Conservation (phyloP, 495 filamentous ascomycete species). For the Annulohypoxylon bovei region DNA sequence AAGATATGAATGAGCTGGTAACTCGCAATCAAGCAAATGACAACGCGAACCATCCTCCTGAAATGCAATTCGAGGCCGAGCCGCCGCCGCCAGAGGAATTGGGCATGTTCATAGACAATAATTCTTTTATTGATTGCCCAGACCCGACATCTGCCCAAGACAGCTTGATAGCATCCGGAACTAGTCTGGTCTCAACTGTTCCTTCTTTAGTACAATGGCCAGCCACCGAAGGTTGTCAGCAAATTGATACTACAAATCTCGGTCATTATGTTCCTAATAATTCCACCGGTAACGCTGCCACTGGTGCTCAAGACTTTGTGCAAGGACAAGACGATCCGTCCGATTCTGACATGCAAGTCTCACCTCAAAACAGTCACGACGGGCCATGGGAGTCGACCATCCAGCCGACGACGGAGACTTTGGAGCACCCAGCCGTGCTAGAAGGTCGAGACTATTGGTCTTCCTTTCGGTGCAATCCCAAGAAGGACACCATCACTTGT, state of each 20-base stretch:
- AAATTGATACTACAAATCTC: neutral
- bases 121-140: neutral
- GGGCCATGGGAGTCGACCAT: neutral
- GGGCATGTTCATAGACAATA: neutral
- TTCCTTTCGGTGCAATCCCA: constrained; percentile 18
- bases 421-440: constrained; percentile 15
- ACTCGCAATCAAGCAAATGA: neutral
- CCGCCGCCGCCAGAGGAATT: neutral
- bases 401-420: neutral
- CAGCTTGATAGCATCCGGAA: neutral
- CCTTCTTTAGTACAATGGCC: constrained; percentile 5
- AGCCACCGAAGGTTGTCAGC: neutral
- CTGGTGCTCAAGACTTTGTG: neutral
- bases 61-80: neutral
- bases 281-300: neutral
- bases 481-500: constrained; percentile 5
- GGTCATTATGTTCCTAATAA: neutral
- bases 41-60: neutral
- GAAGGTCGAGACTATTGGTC: constrained; percentile 17
- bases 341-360: constrained; percentile 1
- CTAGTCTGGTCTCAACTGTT: neutral
- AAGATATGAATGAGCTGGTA: neutral
- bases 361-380: neutral
- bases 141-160: neutral
- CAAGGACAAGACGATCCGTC: neutral